phyloP scores from a whole-genome alignment of 805 yeast species.

The Wickerhamiella domercqiae region DNA sequence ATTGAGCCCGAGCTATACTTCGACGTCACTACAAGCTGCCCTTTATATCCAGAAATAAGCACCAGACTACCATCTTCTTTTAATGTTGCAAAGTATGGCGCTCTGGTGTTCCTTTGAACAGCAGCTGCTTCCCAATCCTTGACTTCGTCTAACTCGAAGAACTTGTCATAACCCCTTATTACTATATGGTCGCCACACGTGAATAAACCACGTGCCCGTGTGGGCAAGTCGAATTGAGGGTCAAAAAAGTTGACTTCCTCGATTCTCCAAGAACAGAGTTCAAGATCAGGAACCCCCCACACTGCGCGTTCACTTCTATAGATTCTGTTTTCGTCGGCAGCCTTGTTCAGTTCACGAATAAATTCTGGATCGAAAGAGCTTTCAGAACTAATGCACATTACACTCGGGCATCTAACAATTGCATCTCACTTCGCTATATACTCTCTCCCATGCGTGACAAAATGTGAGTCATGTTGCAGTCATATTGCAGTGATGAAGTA shows the following conservation, averaged over 20 bases:
- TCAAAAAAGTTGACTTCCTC: slow-evolving; percentile 77
- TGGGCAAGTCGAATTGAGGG: slow-evolving; percentile 40
- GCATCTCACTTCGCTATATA: too few species aligned
- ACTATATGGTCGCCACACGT: slow-evolving; percentile 37
- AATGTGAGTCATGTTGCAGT: too few species aligned
- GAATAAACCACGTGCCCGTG: slow-evolving; percentile 73
- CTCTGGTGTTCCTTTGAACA: slow-evolving; percentile 35
- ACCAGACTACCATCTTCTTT: slow-evolving; percentile 93
- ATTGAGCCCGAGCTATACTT: slow-evolving; percentile 70
- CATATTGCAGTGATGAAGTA: too few species aligned
- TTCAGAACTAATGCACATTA: too few species aligned
- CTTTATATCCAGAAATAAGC: slow-evolving; percentile 63
- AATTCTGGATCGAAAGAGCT: too few species aligned
- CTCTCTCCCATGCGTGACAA: too few species aligned
- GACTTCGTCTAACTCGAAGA: slow-evolving; percentile 67
- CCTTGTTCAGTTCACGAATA: too few species aligned
- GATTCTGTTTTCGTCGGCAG: too few species aligned
- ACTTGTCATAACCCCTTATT: slow-evolving; percentile 85
- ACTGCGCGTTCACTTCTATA: slow-evolving; percentile 10
- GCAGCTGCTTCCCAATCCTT: slow-evolving; percentile 33
- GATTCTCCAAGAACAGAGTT: slow-evolving; percentile 52
- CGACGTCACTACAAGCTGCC: slow-evolving; percentile 71
- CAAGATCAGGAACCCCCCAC: slow-evolving; percentile 19
- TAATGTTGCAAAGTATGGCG: slow-evolving; percentile 66
- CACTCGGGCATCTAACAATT: too few species aligned